phyloP scores from a whole-genome alignment of 2,329 filamentous ascomycete species.

The Aschersonia sp. region DNA sequence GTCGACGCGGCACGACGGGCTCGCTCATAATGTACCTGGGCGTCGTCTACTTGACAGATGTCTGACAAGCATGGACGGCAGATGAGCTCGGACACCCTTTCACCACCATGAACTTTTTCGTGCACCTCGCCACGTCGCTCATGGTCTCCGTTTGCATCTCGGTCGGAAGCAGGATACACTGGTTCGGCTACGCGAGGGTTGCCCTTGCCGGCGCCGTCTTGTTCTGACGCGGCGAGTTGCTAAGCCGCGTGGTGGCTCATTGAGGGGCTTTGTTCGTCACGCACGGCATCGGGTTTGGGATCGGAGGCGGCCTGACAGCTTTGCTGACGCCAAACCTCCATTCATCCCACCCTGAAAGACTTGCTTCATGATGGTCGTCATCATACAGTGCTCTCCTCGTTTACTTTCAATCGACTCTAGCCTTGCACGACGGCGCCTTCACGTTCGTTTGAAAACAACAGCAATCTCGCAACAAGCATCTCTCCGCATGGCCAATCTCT shows the following conservation, averaged over 20 bases:
- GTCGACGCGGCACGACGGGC: conserved; percentile 11
- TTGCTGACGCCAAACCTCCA: conserved; percentile 7
- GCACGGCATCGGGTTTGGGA: conserved; percentile 12
- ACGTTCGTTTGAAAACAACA: conserved; percentile 11
- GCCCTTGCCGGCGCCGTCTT: conserved; percentile 10
- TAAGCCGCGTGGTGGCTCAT: conserved; percentile 10
- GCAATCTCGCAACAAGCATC: conserved; percentile 13
- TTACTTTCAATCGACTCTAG: conserved; percentile 1
- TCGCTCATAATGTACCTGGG: conserved; percentile 14
- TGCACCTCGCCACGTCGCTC: conserved; percentile 13
- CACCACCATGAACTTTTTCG: conserved; percentile 13
- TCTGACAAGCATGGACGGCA: conserved; percentile 11
- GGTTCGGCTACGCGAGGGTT: conserved; percentile 9
- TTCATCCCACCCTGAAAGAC: background rate
- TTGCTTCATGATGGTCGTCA: too few relatives aligned
- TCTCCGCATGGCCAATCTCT: conserved; percentile 14
- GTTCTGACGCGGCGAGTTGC: conserved; percentile 12
- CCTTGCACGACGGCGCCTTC: conserved; percentile 13
- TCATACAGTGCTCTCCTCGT: background rate
- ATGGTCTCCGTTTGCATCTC: conserved; percentile 13
- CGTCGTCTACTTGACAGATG: conserved; percentile 14
- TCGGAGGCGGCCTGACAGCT: conserved; percentile 12
- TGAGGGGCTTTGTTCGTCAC: conserved; percentile 11
- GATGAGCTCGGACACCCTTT: conserved; percentile 8
- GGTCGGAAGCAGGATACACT: conserved; percentile 9